Base-by-base conservation (phyloP, 176 grass and related monocot species). In the Tillandsia leiboldiana region DNA sequence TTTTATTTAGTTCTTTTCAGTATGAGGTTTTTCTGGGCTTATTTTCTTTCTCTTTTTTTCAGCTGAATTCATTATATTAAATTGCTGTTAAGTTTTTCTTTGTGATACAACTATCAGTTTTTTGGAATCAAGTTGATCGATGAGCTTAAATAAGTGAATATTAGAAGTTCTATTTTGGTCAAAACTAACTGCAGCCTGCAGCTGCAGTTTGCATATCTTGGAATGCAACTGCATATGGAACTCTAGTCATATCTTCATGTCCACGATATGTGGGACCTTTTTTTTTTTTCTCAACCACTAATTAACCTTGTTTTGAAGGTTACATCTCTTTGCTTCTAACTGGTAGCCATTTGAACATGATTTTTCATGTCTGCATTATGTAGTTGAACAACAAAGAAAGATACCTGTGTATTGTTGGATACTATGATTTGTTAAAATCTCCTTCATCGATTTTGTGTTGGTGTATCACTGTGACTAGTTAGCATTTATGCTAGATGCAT, bases 401-500 rank as follows among this genome's bases (percentile, higher is more conserved):
- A 7, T 59, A 53, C 28, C 9, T 26, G 50, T 81, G 12, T 17
- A 53, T 8, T 10, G 15, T 49, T 56, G 20, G 50, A 26, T 50
- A 64, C 27, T 70, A 28, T 53, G 49, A 23, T 63, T 5, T 72
- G 14, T 80, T 76, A 42, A 42, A 42, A 42, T 42, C 33, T 42
- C 33, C 33, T 6, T 42, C 1, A 42, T 42, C 33, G 33, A 42
- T 42, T 42, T 42, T 42, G 33, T 7, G 52, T 7, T 65, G 24
- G 27, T 28, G 63, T 33, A 61, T 23, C 3, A 50, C 51, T 54
- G 11, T 29, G 22, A 49, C 12, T 17, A 51, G 51, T 29, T 76
- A 42, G 63, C 24, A 66, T 54, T 57, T 68, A 11, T 68, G 64
- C 24, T 74, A 49, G 49, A 63, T 6, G 48, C 72, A 26, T 74